Percentiles rank a stretch among this genome's conserved stretches.
phyloP scores from a whole-genome alignment of 2,329 filamentous ascomycete genomes.

The Monilinia vaccinii-corymbosi region DNA sequence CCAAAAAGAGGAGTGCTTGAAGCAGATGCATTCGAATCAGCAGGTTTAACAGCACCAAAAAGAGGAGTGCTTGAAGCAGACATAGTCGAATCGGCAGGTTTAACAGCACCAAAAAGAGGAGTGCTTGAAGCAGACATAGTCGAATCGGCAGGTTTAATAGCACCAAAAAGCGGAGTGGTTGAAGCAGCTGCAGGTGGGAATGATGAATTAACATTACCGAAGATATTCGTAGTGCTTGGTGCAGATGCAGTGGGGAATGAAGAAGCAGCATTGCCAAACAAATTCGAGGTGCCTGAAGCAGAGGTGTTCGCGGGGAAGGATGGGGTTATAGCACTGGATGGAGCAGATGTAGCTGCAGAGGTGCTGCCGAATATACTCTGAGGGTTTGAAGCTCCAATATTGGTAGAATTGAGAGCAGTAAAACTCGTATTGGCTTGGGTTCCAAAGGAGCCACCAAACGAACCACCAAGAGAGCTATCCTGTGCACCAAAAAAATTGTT shows the following conservation, averaged over 20 bases:
- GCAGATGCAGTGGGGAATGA: constrained; percentile 5
- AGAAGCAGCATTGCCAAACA: constrained; percentile 6
- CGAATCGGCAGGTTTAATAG: background rate
- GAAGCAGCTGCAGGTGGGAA: constrained; percentile 4
- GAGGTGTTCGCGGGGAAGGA: constrained; percentile 2
- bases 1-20: background rate
- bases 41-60: background rate
- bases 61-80: background rate
- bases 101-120: background rate
- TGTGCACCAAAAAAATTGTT: background rate
- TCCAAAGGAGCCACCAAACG: no score
- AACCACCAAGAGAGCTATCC: background rate
- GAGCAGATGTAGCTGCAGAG: background rate
- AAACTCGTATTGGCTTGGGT: constrained; percentile 2
- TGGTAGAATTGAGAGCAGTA: background rate
- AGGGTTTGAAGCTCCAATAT: background rate
- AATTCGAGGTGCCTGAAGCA: constrained; percentile 2
- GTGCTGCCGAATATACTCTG: background rate
- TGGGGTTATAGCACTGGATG: background rate
- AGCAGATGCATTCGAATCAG: background rate
- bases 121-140: background rate
- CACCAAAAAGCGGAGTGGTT: background rate
- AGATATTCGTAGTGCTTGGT: constrained; percentile 8
- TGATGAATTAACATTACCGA: constrained; percentile 10
- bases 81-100: background rate